Evolutionary conservation across 495 filamentous ascomycete species (phyloP), one percentile per base, ranked within the genome.

Genomic region (Aspergillus coremiiformis): DNA sequence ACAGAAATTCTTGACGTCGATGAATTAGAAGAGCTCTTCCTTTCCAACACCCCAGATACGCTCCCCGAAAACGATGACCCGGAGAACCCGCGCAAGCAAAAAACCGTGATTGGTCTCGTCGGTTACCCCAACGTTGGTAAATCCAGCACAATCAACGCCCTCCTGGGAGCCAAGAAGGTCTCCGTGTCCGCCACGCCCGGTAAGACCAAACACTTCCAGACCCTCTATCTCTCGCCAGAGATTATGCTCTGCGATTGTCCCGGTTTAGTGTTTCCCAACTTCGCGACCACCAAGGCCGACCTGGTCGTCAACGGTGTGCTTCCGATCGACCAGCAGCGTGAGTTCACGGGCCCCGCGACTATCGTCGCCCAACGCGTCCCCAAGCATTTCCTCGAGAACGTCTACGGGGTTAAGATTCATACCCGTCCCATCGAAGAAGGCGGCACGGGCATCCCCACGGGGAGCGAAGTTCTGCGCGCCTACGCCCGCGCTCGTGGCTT

Each of bases 161-260:
- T 99, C 35, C 88, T 96, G 52, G 94, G 94, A 46, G 86, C 94
- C 49, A 97, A 96, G 78, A 97, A 97, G 71, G 94, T 99, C 4
- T 96, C 92, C 2, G 94, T 99, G 35, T 97, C 94, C 33, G 84
- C 92, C 23, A 99, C 94, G 2, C 94, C 94, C 5, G 94, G 94
- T 51, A 99, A 97, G 70, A 99, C 94, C 9, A 99, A 99, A 73
- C 94, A 99, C 62, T 99, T 99, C 74, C 94, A 99, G 67, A 99
- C 94, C 15, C 90, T 99, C 56, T 92, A 95, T 66, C 78, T 97
- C 43, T 90, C 86, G 55, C 84, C 90, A 14, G 78, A 83, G 54
- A 87, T 97, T 56, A 80, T 96, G 57, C 78, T 99, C 19, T 97
- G 94, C 72, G 94, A 99, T 83, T 99, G 94, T 61, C 94, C 94